phyloP scores from a whole-genome alignment of 805 yeast species.

The Schizosaccharomyces osmophilus region DNA sequence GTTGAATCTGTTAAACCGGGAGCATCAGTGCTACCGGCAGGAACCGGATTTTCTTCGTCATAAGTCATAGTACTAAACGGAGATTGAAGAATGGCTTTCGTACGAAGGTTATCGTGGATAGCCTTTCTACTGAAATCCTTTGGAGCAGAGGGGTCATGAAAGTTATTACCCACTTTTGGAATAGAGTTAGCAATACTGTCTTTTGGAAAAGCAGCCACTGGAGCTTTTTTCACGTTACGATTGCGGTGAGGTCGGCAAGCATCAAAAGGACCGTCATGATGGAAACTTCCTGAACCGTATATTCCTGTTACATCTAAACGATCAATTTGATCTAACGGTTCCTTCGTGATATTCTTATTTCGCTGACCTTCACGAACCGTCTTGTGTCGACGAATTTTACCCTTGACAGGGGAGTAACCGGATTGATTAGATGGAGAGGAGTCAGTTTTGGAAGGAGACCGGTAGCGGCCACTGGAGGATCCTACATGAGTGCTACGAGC shows the following conservation, averaged over 20 bases:
- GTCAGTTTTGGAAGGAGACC: background rate
- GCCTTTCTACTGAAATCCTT: background rate
- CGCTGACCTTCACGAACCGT: slow-evolving; percentile 2
- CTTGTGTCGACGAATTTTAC: background rate
- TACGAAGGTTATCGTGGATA: slow-evolving; percentile 5
- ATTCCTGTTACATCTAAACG: slow-evolving; percentile 87
- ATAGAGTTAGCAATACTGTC: slow-evolving; percentile 85
- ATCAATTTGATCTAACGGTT: slow-evolving; percentile 75
- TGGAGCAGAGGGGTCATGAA: slow-evolving; percentile 14
- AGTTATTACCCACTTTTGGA: slow-evolving; percentile 14
- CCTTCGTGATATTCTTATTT: slow-evolving; percentile 27
- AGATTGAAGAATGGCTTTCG: slow-evolving; percentile 4
- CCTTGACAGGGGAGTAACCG: background rate
- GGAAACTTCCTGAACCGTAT: slow-evolving; percentile 80
- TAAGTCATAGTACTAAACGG: background rate
- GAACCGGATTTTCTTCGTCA: slow-evolving; percentile 7
- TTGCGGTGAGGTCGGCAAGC: slow-evolving; percentile 95
- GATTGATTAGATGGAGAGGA: background rate
- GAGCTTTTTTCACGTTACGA: slow-evolving; percentile 48
- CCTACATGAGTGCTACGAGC: background rate
- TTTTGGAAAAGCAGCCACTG: slow-evolving; percentile 82
- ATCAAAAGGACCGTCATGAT: slow-evolving; percentile 97
- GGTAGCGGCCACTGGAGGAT: background rate
- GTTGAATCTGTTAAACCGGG: slow-evolving; percentile 5
- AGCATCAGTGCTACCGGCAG: slow-evolving; percentile 3